Evolutionary conservation across 1,284 basidiomycete species (phyloP).

Genomic region (Melampsora larici-populina): DNA sequence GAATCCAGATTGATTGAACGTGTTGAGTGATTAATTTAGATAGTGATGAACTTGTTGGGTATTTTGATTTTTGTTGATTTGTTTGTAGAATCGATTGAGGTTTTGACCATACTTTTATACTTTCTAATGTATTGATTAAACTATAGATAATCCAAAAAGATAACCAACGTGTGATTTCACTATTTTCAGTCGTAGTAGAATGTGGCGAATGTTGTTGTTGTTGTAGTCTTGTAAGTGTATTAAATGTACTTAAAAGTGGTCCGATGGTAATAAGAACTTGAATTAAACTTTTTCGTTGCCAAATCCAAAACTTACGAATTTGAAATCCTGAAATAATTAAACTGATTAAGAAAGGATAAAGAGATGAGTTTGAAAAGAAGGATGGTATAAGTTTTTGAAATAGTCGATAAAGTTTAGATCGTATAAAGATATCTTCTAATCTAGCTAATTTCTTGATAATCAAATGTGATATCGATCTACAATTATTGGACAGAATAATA

Average conservation of each 20-base stretch:
- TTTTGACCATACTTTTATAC: neutral
- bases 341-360: neutral
- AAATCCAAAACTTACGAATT: conserved; percentile 2
- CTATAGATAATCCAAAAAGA: neutral
- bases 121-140: neutral
- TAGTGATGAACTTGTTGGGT: neutral
- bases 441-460: neutral
- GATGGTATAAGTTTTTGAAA: neutral
- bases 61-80: neutral
- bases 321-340: neutral
- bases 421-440: neutral
- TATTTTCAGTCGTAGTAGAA: neutral
- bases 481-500: no score
- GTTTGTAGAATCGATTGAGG: neutral
- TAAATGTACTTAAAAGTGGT: neutral
- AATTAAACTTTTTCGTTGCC: neutral
- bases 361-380: neutral
- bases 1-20: neutral
- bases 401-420: neutral
- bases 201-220: neutral
- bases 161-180: neutral
- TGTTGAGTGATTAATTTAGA: neutral
- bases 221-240: neutral
- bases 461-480: neutral
- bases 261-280: neutral